These are phyloP conservation scores for Kodamaea fukazawae DNA, from an alignment of 805 yeast genomes.

Conservation along the genomic window DNA sequence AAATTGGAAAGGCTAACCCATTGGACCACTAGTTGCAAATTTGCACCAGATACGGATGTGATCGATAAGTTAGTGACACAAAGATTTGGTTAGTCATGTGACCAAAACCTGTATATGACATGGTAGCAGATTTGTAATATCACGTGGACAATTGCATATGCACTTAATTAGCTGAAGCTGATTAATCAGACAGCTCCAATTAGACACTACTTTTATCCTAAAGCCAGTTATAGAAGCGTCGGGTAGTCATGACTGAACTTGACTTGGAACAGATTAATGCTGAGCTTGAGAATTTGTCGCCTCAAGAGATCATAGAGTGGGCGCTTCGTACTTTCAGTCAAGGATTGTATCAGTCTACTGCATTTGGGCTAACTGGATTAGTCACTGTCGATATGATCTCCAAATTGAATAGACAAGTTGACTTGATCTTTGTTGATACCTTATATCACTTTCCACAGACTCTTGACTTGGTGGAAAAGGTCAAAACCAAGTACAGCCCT, in stretches of 20 bases:
- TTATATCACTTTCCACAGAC: conserved; percentile 96
- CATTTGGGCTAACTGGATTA: conserved; percentile 90
- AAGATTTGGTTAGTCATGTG: too few relatives aligned
- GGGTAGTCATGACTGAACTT: conserved; percentile 8
- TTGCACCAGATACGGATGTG: too few relatives aligned
- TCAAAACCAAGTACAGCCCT: conserved; percentile 54
- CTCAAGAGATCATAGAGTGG: conserved; percentile 80
- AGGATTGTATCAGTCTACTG: conserved; percentile 79
- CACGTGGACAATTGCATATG: conserved; percentile 1
- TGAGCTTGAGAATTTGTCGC: conserved; percentile 52
- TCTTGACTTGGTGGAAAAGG: conserved; percentile 60
- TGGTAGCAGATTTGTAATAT: too few relatives aligned
- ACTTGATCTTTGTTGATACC: conserved; percentile 84
- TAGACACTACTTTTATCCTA: too few relatives aligned
- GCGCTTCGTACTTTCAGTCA: conserved; percentile 78
- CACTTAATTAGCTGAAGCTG: too few relatives aligned
- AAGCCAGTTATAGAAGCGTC: too few relatives aligned
- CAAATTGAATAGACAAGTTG: conserved; percentile 53
- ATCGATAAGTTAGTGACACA: too few relatives aligned
- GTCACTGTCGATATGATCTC: conserved; percentile 83
- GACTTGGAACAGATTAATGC: conserved; percentile 63
- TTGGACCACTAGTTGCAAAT: too few relatives aligned
- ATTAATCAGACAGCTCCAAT: too few relatives aligned
- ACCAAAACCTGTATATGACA: too few relatives aligned
- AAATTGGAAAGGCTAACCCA: background rate